Base-by-base conservation (phyloP, 2,329 filamentous ascomycete genomes). In the Trichoderma simmonsii region DNA sequence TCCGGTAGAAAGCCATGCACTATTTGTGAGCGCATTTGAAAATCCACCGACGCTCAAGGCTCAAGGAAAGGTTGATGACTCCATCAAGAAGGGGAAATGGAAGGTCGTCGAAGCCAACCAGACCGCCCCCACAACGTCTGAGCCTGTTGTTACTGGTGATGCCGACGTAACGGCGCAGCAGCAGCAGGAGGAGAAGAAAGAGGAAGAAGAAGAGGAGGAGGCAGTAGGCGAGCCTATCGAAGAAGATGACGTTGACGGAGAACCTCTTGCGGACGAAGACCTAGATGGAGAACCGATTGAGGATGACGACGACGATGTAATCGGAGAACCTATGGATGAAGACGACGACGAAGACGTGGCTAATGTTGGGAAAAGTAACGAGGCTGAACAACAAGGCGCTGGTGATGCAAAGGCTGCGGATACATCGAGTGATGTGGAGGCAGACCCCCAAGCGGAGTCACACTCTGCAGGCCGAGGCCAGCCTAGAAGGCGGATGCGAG, bases 1-100 rank as follows among this genome's bases (percentile, higher is more conserved):
- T 75, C 90, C 92, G 1, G 88, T 89, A 34, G 90, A 91, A 70
- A 91, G 89, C 62, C 92, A 95, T 75, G 91, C 93, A 74, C 82
- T 88, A 32, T 92, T 97, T 74, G 88, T 88, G 34, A 84, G 86
- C 70, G 87, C 87, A 14, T 97, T 97, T 77, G 89, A 92, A 74
- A 89, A 90, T 70, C 92, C 92, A 32, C 91, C 92, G 15, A 78
- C 81, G 11, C 73, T 78, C 6, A 82, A 79, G 73, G 70, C 68
- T 2, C 77, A 77, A 59, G 79, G 79, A 39, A 79, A 63, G 75
- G 76, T 79, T 75, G 70, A 69, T 15, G 67, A 72, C 24, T 26
- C 54, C 15, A 24, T 21, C n/a, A 73, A 69, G 74, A 82, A 78
- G 73, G 81, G 78, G 73, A 84, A 77, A 76, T 89, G 86, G 85